Evolutionary conservation across 2,329 filamentous ascomycete species (phyloP).

Genomic region (Pestalotiopsis sp.): DNA sequence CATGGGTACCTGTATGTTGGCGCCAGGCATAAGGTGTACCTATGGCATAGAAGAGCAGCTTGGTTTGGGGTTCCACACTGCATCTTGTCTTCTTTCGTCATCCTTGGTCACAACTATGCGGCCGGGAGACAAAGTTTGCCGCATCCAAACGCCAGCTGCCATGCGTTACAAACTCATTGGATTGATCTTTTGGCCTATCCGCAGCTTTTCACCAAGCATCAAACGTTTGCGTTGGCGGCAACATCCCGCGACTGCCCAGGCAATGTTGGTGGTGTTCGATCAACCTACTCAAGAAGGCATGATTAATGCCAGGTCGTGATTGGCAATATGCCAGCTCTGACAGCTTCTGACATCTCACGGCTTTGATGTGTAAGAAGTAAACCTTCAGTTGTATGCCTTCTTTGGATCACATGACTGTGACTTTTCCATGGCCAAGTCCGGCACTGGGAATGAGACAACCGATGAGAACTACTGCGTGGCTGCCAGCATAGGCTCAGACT

Average conservation of each 20-base stretch:
- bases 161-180: not conserved
- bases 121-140: not conserved
- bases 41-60: no score
- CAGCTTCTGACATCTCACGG: no score
- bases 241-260: not conserved
- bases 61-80: not conserved
- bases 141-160: not conserved
- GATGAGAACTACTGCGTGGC: not conserved
- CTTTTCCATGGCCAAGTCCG: not conserved
- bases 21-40: no score
- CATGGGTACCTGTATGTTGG: no score
- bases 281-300: no score
- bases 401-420: not conserved
- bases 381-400: not conserved
- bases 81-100: not conserved
- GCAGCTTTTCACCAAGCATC: not conserved
- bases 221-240: not conserved
- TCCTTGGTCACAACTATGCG: not conserved
- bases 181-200: not conserved
- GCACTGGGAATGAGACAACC: not conserved
- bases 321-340: not conserved
- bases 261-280: no score
- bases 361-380: not conserved
- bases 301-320: not conserved
- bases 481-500: not conserved